Conservation (phyloP, 2,329 filamentous ascomycete genomes). For the Talaromyces sp. region DNA sequence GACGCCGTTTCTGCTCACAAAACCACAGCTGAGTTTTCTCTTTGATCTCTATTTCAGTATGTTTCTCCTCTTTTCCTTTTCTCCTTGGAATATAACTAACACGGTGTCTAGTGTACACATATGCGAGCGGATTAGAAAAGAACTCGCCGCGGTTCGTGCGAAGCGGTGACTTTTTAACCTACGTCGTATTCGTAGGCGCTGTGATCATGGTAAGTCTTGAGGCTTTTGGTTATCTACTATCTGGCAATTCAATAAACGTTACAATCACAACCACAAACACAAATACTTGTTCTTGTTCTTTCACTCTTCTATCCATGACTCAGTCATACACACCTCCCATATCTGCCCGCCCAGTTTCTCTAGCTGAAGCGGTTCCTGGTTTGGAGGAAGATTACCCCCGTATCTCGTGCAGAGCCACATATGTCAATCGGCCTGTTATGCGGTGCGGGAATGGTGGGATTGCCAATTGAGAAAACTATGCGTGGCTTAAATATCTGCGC, state of each 20-base stretch:
- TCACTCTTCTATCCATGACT: not conserved
- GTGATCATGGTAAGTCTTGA: conserved; percentile 71
- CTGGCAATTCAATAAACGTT: conserved; percentile 6
- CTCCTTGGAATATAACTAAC: not conserved
- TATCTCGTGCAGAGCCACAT: conserved; percentile 56
- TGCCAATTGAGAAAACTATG: conserved; percentile 60
- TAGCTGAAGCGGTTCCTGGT: conserved; percentile 81
- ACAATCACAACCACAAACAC: conserved; percentile 5
- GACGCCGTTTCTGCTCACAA: conserved; percentile 56
- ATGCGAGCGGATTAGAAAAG: conserved; percentile 68
- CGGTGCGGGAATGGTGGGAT: conserved; percentile 72
- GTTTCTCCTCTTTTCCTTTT: conserved; percentile 18
- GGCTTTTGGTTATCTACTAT: conserved; percentile 15
- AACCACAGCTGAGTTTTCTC: conserved; percentile 53
- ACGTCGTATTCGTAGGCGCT: conserved; percentile 66
- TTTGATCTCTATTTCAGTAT: conserved; percentile 69
- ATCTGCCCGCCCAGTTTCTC: conserved; percentile 73
- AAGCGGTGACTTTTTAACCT: conserved; percentile 76
- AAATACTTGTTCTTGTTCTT: conserved; percentile 15
- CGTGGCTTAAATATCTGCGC: conserved; percentile 50
- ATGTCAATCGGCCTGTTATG: conserved; percentile 55
- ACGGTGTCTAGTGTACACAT: conserved; percentile 59
- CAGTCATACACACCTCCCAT: conserved; percentile 50
- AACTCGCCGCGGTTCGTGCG: conserved; percentile 65
- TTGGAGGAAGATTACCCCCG: conserved; percentile 75